Conservation (phyloP, 2,329 filamentous ascomycete species). For the Coccinonectria pachysandricola region DNA sequence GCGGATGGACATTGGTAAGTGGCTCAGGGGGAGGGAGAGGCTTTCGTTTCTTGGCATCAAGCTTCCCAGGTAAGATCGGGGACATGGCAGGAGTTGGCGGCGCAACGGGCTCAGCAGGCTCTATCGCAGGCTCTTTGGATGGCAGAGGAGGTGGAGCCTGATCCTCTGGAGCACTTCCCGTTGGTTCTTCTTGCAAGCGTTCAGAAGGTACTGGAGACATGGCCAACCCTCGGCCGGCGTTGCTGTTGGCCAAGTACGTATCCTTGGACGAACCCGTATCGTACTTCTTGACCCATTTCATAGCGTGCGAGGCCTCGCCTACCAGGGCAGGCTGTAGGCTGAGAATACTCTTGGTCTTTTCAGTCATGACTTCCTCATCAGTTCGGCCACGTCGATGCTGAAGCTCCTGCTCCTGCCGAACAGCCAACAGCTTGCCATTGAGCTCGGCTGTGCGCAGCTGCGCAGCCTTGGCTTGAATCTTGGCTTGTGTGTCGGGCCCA, state of each 20-base stretch:
- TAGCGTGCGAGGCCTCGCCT: conserved; percentile 78
- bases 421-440: conserved; percentile 39
- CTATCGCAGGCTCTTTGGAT: background rate
- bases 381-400: conserved; percentile 40
- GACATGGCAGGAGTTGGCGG: background rate
- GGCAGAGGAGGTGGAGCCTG: background rate
- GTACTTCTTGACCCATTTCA: conserved; percentile 96
- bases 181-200: conserved; percentile 15
- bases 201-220: conserved; percentile 27
- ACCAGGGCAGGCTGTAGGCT: conserved; percentile 78
- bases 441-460: conserved; percentile 66
- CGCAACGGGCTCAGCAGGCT: no score
- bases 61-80: conserved; percentile 1
- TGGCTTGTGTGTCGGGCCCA: conserved; percentile 82
- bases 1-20: conserved; percentile 3
- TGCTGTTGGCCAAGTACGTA: conserved; percentile 69
- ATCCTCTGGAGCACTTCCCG: conserved; percentile 2
- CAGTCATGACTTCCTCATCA: conserved; percentile 46
- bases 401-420: conserved; percentile 21
- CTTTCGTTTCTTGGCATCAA: conserved; percentile 6
- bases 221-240: conserved; percentile 55
- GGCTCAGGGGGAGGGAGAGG: conserved; percentile 5
- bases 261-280: conserved; percentile 80
- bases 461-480: conserved; percentile 83
- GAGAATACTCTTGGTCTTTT: conserved; percentile 81